Evolutionary conservation across 1,284 basidiomycete species (phyloP).

Genomic region (Ceratobasidium sp.): DNA sequence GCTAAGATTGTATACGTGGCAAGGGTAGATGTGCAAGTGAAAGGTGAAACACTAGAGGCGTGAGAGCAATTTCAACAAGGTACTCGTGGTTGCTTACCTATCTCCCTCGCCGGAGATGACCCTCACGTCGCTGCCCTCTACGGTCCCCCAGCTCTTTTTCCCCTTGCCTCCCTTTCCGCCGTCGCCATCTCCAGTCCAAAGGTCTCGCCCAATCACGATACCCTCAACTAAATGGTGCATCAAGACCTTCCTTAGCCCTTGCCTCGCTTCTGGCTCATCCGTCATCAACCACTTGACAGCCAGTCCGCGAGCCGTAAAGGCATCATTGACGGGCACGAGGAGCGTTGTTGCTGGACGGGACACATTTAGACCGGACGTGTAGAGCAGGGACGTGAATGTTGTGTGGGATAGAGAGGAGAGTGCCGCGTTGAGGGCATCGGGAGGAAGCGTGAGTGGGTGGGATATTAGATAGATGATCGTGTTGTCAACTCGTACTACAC

Average conservation of each 20-base stretch:
- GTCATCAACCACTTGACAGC: constrained; percentile 65
- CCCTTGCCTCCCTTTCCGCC: constrained; percentile 52
- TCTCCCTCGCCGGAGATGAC: constrained; percentile 50
- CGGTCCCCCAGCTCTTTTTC: constrained; percentile 54
- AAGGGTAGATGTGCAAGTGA: not conserved
- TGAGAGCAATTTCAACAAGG: not conserved
- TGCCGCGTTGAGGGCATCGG: constrained; percentile 84
- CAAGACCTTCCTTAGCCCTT: constrained; percentile 85
- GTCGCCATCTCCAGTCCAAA: constrained; percentile 19
- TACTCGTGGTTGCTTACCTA: constrained; percentile 4
- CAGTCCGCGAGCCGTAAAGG: constrained; percentile 89
- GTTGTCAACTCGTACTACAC: constrained; percentile 77
- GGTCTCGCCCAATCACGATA: constrained; percentile 78
- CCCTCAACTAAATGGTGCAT: constrained; percentile 86
- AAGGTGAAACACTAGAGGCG: not conserved
- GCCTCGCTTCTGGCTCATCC: constrained; percentile 81
- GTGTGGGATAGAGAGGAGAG: constrained; percentile 87
- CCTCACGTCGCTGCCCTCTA: constrained; percentile 60
- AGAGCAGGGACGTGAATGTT: constrained; percentile 89
- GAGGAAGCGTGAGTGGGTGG: constrained; percentile 83
- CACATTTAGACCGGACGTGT: constrained; percentile 84
- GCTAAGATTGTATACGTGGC: constrained; percentile 1
- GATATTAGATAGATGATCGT: constrained; percentile 93
- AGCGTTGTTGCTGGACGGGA: constrained; percentile 82
- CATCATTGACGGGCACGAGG: constrained; percentile 89